phyloP scores from a whole-genome alignment of 768 basidiomycete species.

The Gyrodon lividus region DNA sequence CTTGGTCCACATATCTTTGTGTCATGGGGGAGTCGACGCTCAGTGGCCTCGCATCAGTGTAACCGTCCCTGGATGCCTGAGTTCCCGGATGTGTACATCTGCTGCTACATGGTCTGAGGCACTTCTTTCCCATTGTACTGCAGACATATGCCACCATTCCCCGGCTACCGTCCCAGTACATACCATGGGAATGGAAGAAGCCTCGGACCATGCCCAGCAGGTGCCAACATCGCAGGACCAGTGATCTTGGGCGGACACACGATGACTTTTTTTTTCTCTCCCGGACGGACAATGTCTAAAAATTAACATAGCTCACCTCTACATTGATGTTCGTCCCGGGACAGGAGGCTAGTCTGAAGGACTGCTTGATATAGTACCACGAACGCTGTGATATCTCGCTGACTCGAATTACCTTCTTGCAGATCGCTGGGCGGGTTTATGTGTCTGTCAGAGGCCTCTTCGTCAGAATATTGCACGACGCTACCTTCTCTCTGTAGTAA shows the following conservation, averaged over 20 bases:
- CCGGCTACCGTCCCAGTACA: conserved; percentile 36
- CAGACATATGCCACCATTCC: conserved; percentile 30
- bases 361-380: neutral
- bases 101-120: conserved; percentile 35
- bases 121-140: conserved; percentile 39
- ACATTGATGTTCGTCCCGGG: neutral
- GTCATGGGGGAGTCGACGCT: conserved; percentile 15
- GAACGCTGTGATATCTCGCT: conserved; percentile 2
- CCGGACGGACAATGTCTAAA: neutral
- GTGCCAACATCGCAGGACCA: conserved; percentile 26
- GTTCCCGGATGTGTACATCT: conserved; percentile 20
- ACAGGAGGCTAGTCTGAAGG: conserved; percentile 8
- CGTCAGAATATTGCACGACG: neutral
- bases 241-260: conserved; percentile 7
- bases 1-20: conserved; percentile 10
- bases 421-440: neutral
- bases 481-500: conserved; percentile 1
- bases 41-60: neutral
- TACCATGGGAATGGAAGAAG: conserved; percentile 62
- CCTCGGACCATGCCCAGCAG: conserved; percentile 37
- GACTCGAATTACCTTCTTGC: neutral
- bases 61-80: conserved; percentile 13
- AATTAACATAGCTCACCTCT: conserved; percentile 5
- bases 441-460: neutral
- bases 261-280: neutral